Evolutionary conservation across 116 monocot species (phyloP), one percentile per base, ranked within the genome.

Genomic region (Dioscorea cayenensis): DNA sequence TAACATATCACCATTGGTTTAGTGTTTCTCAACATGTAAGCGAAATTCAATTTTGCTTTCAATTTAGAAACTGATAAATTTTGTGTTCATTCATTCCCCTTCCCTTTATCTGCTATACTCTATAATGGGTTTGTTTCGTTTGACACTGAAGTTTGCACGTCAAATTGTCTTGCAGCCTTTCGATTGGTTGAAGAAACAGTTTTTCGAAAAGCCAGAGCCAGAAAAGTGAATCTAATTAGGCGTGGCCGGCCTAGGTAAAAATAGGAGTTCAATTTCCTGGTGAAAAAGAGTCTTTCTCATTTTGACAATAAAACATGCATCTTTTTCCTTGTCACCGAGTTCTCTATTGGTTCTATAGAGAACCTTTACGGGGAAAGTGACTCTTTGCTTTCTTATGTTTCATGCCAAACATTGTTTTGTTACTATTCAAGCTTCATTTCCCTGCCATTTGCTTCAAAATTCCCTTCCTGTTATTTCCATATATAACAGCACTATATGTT

Each of bases 121-220:
- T 25, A 25, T 38, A 6, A 0, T 2, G 5, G 0, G 9, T 43
- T 43, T 43, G n/a, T n/a, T 10, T 43, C 1, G 13, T 55, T 55
- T 55, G 55, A 2, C 55, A 55, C n/a, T 18, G 55, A 55, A 55
- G 55, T 55, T 55, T n/a, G 55, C n/a, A 55, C 4, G 14, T n/a
- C 5, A 14, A 55, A 55, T 0, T 55, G 55, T 55, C 5, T 55
- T 77, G 74, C 84, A 85, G 84, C 84, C 84, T 75, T 87, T 87
- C 76, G 87, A 84, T 71, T 87, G 83, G 83, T 20, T 87, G 32
- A 87, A 87, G 84, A 87, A 78, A 64, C 78, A 83, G 66, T 70
- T 87, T 17, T 80, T 83, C 61, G 83, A 87, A 64, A 83, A 83
- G 65, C 78, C 80, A 17, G 72, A 87, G 68, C 72, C 75, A 20